A percentile compares a stretch with the other conserved stretches of the same genome.
These are phyloP conservation scores for Aspergillus sp. DNA, from an alignment of 2,329 filamentous ascomycete genomes.

Conservation along the genomic window DNA sequence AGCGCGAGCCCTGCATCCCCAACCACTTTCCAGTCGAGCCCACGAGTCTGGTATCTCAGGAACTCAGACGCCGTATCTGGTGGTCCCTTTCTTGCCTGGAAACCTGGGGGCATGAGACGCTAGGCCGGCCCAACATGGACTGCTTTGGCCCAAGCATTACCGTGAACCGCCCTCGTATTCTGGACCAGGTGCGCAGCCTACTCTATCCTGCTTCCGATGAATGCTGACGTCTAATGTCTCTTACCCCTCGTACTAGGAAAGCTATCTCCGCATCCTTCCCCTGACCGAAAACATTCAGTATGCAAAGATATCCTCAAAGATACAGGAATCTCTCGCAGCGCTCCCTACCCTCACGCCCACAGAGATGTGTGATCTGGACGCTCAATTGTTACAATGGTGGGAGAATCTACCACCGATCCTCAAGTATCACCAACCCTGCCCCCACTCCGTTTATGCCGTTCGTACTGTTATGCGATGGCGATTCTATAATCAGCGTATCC, in stretches of 20 bases:
- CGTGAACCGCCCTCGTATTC: slow-evolving; percentile 51
- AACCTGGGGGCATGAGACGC: slow-evolving; percentile 68
- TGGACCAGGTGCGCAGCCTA: slow-evolving; percentile 11
- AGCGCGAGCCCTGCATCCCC: slow-evolving; percentile 55
- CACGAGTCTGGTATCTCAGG: slow-evolving; percentile 33
- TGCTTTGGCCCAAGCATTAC: slow-evolving; percentile 65
- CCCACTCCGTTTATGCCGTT: slow-evolving; percentile 66
- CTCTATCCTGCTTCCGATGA: too few relatives aligned
- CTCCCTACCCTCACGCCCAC: slow-evolving; percentile 61
- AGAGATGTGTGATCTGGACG: slow-evolving; percentile 64
- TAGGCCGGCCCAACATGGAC: slow-evolving; percentile 68
- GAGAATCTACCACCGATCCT: slow-evolving; percentile 66
- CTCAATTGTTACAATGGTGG: slow-evolving; percentile 68
- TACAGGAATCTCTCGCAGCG: slow-evolving; percentile 71
- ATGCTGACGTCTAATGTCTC: too few relatives aligned
- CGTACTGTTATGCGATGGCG: slow-evolving; percentile 76
- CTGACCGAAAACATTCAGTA: slow-evolving; percentile 73
- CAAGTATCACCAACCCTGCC: slow-evolving; percentile 62
- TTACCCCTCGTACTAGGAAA: slow-evolving; percentile 48
- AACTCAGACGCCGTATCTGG: slow-evolving; percentile 66
- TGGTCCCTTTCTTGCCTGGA: slow-evolving; percentile 71
- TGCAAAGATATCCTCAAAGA: slow-evolving; percentile 71
- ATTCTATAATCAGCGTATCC: slow-evolving; percentile 72
- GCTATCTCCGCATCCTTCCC: slow-evolving; percentile 47
- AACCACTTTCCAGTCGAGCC: too few relatives aligned